Conservation (phyloP, 805 yeast genomes). For the Barnettozyma californica region DNA sequence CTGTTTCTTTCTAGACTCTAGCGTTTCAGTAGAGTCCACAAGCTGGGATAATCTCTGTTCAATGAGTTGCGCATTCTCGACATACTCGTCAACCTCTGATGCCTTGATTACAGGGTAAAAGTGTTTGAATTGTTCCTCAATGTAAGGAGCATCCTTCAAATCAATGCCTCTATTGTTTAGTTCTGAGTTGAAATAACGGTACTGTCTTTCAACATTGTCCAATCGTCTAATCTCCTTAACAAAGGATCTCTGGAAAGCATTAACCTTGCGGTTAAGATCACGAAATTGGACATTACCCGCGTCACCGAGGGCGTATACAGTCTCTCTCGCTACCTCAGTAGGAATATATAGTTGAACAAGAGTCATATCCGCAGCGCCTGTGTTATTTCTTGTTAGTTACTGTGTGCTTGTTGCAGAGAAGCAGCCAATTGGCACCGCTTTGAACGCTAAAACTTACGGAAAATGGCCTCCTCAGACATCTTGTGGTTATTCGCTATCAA, state of each 20-base stretch:
- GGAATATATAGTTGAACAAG: constrained; percentile 90
- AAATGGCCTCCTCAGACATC: constrained; percentile 34
- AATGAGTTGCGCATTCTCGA: constrained; percentile 58
- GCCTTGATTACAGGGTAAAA: constrained; percentile 26
- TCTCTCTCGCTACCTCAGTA: constrained; percentile 82
- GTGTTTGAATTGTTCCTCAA: constrained; percentile 23
- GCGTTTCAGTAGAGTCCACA: constrained; percentile 60
- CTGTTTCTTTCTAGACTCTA: constrained; percentile 55
- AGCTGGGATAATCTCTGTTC: constrained; percentile 76
- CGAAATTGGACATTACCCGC: constrained; percentile 84
- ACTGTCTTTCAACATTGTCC: constrained; percentile 85
- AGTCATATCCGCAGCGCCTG: constrained; percentile 94
- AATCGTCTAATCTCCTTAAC: constrained; percentile 82
- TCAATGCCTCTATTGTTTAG: constrained; percentile 43
- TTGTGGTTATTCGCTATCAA: not conserved
- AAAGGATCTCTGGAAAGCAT: constrained; percentile 84
- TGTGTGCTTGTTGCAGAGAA: not conserved
- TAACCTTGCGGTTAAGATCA: constrained; percentile 79
- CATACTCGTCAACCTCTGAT: constrained; percentile 52
- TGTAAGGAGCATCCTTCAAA: constrained; percentile 24
- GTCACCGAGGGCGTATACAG: constrained; percentile 81
- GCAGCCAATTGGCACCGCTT: not conserved
- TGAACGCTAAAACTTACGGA: constrained; percentile 27
- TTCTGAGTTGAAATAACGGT: constrained; percentile 48
- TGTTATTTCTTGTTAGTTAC: constrained; percentile 8